Conservation (phyloP, 1,284 basidiomycete genomes). For the Moesziomyces aphidis region DNA sequence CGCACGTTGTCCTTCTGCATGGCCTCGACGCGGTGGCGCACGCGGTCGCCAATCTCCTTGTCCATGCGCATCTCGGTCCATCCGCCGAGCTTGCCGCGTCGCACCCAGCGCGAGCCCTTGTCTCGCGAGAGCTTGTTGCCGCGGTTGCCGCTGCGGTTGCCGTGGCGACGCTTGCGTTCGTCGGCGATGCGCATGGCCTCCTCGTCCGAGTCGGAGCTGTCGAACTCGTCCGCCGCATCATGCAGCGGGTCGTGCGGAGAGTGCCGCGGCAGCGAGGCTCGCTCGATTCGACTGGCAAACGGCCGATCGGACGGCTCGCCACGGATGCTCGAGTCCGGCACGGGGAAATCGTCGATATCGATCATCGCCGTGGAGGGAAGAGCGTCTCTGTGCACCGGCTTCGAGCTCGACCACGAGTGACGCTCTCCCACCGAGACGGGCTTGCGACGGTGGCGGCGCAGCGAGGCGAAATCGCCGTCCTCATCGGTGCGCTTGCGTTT, state of each 20-base stretch:
- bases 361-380: slow-evolving; percentile 38
- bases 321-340: slow-evolving; percentile 44
- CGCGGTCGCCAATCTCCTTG: slow-evolving; percentile 54
- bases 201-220: slow-evolving; percentile 49
- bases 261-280: slow-evolving; percentile 25
- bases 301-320: slow-evolving; percentile 39
- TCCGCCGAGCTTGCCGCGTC: slow-evolving; percentile 61
- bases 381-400: slow-evolving; percentile 14
- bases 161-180: slow-evolving; percentile 40
- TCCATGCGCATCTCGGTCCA: slow-evolving; percentile 64
- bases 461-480: slow-evolving; percentile 3
- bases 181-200: slow-evolving; percentile 39
- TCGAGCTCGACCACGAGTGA: slow-evolving; percentile 16
- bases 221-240: slow-evolving; percentile 15
- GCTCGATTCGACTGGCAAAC: slow-evolving; percentile 36
- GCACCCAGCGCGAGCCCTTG: slow-evolving; percentile 59
- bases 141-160: slow-evolving; percentile 57
- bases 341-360: slow-evolving; percentile 43
- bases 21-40: slow-evolving; percentile 49
- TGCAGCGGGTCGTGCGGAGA: slow-evolving; percentile 16
- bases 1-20: slow-evolving; percentile 59
- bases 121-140: slow-evolving; percentile 63
- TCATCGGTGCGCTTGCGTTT: slow-evolving; percentile 35
- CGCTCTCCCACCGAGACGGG: slow-evolving; percentile 14
- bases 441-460: slow-evolving; percentile 20